Evolutionary conservation across 148 eudicot genomes (phyloP), one percentile per base, ranked within the genome.

Genomic region (Suaeda aralocaspica): DNA sequence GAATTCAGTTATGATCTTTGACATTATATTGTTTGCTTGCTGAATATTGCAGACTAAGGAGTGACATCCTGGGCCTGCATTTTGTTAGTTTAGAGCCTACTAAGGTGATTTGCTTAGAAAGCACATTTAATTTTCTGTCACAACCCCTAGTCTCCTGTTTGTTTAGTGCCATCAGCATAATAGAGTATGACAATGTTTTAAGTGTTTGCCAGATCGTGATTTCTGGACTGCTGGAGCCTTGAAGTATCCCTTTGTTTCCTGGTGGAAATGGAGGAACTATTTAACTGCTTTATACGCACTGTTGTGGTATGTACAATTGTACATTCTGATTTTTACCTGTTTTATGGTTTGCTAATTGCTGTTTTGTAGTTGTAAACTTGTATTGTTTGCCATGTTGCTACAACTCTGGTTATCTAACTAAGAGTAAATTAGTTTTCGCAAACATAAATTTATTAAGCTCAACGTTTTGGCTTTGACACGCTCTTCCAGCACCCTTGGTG

Each of bases 11-110:
- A 96, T 96, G 81, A 90, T 93, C 78, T 90, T 93, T 82, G 92
- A 96, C 81, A 88, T 93, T 83, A 74, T 88, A 85, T 62, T 81
- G 85, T 73, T 80, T 89, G 72, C 76, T n/a, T n/a, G n/a, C n/a
- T n/a, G n/a, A n/a, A n/a, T n/a, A n/a, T n/a, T n/a, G n/a, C n/a
- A n/a, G n/a, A n/a, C n/a, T n/a, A n/a, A n/a, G 96, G 96, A 78
- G 96, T 93, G 86, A 96, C 98, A 78, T 96, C 98, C 78, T 84
- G 98, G 80, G 98, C 96, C 48, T 93, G 98, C 46, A 96, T 84
- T 85, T 93, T 66, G 96, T 93, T 62, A 84, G 90, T 82, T 86
- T 93, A 83, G 98, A 93, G 76, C 98, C 98, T 65, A 72, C 87
- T 24, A 90, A 90, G 96, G 98, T 93, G 72, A 67, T 76, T 30